Percentiles rank a stretch among this genome's conserved stretches.
Conservation (phyloP, 495 filamentous ascomycete genomes). For the Niebla homalea region DNA sequence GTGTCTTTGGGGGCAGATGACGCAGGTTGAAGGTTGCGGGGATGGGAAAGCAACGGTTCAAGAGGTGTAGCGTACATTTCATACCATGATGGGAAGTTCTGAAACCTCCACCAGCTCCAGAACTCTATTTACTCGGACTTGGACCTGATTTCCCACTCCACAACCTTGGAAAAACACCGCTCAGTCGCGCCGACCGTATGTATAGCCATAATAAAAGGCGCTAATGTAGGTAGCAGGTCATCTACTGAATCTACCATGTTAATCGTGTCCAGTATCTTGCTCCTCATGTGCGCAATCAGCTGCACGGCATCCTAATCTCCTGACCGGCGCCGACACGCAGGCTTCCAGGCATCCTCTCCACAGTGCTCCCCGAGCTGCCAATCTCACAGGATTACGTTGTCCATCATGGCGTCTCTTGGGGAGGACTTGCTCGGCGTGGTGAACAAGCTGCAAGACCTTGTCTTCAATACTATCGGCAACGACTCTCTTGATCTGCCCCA, state of each 20-base stretch:
- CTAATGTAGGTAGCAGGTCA: not conserved
- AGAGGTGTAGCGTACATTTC: too few species aligned
- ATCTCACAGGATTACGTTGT: not conserved
- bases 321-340: not conserved
- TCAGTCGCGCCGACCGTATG: too few species aligned
- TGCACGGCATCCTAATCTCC: not conserved
- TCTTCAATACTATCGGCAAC: constrained; percentile 99
- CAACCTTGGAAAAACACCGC: too few species aligned
- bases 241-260: not conserved
- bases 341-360: too few species aligned
- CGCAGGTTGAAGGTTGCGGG: too few species aligned
- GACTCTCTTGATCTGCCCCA: constrained; percentile 95
- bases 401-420: constrained; percentile 56
- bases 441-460: constrained; percentile 94
- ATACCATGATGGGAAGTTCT: too few species aligned
- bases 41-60: too few species aligned
- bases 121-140: too few species aligned
- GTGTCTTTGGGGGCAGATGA: too few species aligned
- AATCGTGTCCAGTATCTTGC: not conserved
- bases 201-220: too few species aligned
- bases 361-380: not conserved
- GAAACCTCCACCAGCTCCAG: too few species aligned
- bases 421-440: constrained; percentile 86
- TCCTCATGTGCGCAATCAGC: not conserved
- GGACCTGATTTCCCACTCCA: too few species aligned